Percentiles rank a stretch among this genome's conserved stretches.
Evolutionary conservation across 2,329 filamentous ascomycete species (phyloP).

Genomic region (Calonectria hongkongensis): DNA sequence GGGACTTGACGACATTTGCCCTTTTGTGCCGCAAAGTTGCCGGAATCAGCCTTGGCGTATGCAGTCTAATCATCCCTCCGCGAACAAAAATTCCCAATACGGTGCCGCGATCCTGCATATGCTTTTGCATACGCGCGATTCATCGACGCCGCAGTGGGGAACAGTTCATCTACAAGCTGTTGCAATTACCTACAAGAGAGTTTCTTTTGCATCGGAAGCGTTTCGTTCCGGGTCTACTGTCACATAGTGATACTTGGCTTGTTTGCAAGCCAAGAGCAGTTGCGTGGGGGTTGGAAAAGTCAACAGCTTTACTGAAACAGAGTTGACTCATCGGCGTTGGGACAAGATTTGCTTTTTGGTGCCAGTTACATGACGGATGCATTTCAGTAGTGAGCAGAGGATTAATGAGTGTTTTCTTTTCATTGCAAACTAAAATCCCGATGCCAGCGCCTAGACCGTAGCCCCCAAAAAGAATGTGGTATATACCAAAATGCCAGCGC

Average conservation of each 20-base stretch:
- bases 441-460: too few species aligned
- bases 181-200: too few species aligned
- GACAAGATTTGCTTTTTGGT: too few species aligned
- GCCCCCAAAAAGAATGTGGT: too few species aligned
- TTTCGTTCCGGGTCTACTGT: not conserved
- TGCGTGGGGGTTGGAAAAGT: not conserved
- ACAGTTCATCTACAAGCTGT: not conserved
- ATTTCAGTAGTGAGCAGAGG: too few species aligned
- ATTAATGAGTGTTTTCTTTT: too few species aligned
- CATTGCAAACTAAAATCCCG: too few species aligned
- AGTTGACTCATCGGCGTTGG: too few species aligned
- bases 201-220: not conserved
- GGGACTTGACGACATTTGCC: not conserved
- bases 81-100: not conserved
- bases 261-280: too few species aligned
- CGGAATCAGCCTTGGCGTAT: not conserved
- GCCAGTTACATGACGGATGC: too few species aligned
- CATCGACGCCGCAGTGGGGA: not conserved
- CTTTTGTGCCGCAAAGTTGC: slow-evolving; percentile 13
- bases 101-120: not conserved
- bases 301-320: too few species aligned
- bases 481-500: too few species aligned
- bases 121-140: not conserved
- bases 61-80: not conserved
- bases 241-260: not conserved